These are phyloP conservation scores for Geotrichum cucujoidarum DNA, from an alignment of 1,139 yeast species.

Conservation along the genomic window DNA sequence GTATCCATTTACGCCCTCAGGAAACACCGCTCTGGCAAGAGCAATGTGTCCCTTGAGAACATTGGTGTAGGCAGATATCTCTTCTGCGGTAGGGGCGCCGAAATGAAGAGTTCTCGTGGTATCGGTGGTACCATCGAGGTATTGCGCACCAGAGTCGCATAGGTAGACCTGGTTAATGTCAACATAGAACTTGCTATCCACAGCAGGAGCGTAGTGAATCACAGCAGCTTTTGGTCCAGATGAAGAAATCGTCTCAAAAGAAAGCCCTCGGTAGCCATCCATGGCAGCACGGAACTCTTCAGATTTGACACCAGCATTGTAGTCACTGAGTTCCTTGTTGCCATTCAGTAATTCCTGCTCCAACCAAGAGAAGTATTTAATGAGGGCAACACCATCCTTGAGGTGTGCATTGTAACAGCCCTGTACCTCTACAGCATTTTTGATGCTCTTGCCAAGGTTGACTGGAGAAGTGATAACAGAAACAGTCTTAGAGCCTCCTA, in stretches of 20 bases:
- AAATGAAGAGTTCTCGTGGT: conserved; percentile 90
- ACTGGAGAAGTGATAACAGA: conserved; percentile 53
- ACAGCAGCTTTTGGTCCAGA: conserved; percentile 92
- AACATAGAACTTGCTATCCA: conserved; percentile 57
- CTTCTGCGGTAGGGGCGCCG: conserved; percentile 61
- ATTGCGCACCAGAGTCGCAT: conserved; percentile 93
- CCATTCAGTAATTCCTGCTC: conserved; percentile 55
- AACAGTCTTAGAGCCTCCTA: conserved; percentile 43
- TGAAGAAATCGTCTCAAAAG: conserved; percentile 89
- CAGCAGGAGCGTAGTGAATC: conserved; percentile 81
- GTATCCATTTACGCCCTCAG: conserved; percentile 81
- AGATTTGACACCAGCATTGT: conserved; percentile 67
- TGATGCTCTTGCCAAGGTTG: conserved; percentile 70
- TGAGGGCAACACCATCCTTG: conserved; percentile 81
- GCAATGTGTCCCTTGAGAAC: conserved; percentile 92
- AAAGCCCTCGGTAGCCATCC: conserved; percentile 65
- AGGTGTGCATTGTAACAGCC: conserved; percentile 78
- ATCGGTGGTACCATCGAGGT: conserved; percentile 92
- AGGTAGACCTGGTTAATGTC: conserved; percentile 75
- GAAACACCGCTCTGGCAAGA: conserved; percentile 70
- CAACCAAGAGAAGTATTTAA: conserved; percentile 81
- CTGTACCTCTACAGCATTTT: conserved; percentile 63
- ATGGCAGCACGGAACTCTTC: conserved; percentile 53
- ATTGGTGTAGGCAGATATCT: conserved; percentile 71
- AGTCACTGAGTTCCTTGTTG: conserved; percentile 65